Percentiles rank a stretch among this genome's conserved stretches.
Conservation (phyloP, 441 rosid genomes). For the Adansonia grandidieri region DNA sequence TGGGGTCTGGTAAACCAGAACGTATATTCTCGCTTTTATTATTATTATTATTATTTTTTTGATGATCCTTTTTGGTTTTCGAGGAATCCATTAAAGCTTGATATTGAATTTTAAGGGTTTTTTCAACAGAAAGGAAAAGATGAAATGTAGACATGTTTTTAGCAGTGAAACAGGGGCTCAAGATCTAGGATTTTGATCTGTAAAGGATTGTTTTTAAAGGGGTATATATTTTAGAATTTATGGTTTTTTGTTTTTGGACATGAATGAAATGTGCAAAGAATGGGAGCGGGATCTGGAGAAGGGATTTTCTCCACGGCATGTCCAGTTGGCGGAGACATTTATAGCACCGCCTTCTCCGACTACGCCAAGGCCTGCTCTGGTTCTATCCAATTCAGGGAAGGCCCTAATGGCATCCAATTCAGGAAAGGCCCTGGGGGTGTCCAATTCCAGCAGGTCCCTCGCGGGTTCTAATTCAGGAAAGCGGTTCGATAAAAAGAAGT, state of each 20-base stretch:
- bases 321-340: slow-evolving; percentile 32
- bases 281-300: slow-evolving; percentile 56
- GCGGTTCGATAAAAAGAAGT: slow-evolving; percentile 72
- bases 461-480: slow-evolving; percentile 72
- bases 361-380: slow-evolving; percentile 46
- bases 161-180: neutral
- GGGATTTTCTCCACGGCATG: slow-evolving; percentile 37
- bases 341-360: slow-evolving; percentile 44
- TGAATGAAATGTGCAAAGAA: slow-evolving; percentile 34
- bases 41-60: neutral
- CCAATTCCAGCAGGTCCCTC: slow-evolving; percentile 67
- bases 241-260: slow-evolving; percentile 8
- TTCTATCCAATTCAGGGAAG: slow-evolving; percentile 40
- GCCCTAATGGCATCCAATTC: slow-evolving; percentile 37
- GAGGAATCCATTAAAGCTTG: slow-evolving; percentile 12
- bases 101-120: neutral
- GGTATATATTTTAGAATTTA: neutral
- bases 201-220: neutral
- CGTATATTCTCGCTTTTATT: slow-evolving; percentile 30
- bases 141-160: neutral
- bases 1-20: slow-evolving; percentile 46
- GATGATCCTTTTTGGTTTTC: neutral
- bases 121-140: neutral
- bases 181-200: slow-evolving; percentile 20
- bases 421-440: slow-evolving; percentile 29